Conservation (phyloP, 1,284 basidiomycete species). For the Peniophora sp. region DNA sequence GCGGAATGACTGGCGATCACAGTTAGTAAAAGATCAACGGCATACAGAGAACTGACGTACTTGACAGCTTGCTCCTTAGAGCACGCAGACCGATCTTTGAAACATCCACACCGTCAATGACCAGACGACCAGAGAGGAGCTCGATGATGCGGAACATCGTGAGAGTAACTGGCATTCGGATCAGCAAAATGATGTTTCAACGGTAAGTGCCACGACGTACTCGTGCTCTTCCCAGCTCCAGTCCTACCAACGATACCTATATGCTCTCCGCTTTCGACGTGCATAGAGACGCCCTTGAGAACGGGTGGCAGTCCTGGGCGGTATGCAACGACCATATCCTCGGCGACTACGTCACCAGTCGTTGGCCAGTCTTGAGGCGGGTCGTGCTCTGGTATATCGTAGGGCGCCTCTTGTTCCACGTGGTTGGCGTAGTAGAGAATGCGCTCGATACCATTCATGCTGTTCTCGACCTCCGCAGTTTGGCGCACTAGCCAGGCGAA, state of each 20-base stretch:
- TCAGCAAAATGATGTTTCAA: too few relatives aligned
- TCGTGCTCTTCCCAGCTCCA: slow-evolving; percentile 72
- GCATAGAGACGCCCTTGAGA: slow-evolving; percentile 60
- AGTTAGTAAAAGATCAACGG: slow-evolving; percentile 26
- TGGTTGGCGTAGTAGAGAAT: slow-evolving; percentile 72
- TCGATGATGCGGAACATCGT: slow-evolving; percentile 44
- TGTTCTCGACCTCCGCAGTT: slow-evolving; percentile 80
- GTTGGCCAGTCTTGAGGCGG: slow-evolving; percentile 65
- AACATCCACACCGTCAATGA: slow-evolving; percentile 61
- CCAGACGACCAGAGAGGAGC: slow-evolving; percentile 55
- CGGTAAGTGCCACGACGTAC: too few relatives aligned
- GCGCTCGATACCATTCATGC: slow-evolving; percentile 88
- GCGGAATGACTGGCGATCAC: slow-evolving; percentile 29
- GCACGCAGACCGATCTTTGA: slow-evolving; percentile 61
- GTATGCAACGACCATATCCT: slow-evolving; percentile 59
- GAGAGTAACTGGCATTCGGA: slow-evolving; percentile 34
- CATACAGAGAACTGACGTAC: slow-evolving; percentile 78
- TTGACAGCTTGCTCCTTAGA: slow-evolving; percentile 58
- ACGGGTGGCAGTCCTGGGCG: slow-evolving; percentile 66
- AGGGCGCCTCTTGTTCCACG: slow-evolving; percentile 74
- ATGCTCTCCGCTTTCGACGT: slow-evolving; percentile 73
- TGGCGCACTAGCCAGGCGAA: slow-evolving; percentile 85
- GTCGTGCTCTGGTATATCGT: slow-evolving; percentile 51
- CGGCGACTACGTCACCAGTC: slow-evolving; percentile 52
- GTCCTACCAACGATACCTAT: slow-evolving; percentile 82